Conservation (phyloP, 2,329 filamentous ascomycete species). For the Beauveria medogensis region DNA sequence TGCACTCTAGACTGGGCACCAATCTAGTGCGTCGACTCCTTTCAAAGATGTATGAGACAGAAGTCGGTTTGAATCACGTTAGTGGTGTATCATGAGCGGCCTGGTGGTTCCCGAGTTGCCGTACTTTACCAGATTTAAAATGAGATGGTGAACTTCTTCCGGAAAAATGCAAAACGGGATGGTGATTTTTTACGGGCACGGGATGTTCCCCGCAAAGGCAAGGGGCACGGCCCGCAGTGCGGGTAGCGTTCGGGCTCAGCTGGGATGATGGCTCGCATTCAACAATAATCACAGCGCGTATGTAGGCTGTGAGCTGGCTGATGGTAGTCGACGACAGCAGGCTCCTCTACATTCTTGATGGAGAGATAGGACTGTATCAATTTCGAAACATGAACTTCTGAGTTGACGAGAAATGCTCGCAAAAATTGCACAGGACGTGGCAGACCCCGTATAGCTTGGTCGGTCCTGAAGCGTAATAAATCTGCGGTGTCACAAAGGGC, state of each 20-base stretch:
- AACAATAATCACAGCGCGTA: too few relatives aligned
- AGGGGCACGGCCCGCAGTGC: background rate
- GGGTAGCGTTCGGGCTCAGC: background rate
- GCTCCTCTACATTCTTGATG: too few relatives aligned
- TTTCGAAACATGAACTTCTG: background rate
- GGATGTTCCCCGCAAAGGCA: slow-evolving; percentile 1
- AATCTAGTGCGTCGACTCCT: background rate
- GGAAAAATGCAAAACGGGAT: background rate
- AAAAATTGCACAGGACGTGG: background rate
- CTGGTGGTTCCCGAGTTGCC: background rate
- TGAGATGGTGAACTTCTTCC: too few relatives aligned
- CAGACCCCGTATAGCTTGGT: background rate
- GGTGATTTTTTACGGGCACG: background rate
- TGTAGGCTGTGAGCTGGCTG: too few relatives aligned
- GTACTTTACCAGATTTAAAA: background rate
- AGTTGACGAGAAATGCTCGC: background rate
- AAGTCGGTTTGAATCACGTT: too few relatives aligned
- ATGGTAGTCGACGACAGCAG: too few relatives aligned
- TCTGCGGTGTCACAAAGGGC: background rate
- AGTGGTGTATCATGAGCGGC: too few relatives aligned
- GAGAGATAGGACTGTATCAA: too few relatives aligned
- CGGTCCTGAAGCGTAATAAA: background rate
- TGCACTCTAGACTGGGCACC: too few relatives aligned
- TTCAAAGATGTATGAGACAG: too few relatives aligned
- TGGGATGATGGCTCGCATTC: background rate